Percentiles rank a stretch among this genome's conserved stretches.
Conservation (phyloP, 2,329 filamentous ascomycete species). For the Hawksworthiomyces lignivorus region DNA sequence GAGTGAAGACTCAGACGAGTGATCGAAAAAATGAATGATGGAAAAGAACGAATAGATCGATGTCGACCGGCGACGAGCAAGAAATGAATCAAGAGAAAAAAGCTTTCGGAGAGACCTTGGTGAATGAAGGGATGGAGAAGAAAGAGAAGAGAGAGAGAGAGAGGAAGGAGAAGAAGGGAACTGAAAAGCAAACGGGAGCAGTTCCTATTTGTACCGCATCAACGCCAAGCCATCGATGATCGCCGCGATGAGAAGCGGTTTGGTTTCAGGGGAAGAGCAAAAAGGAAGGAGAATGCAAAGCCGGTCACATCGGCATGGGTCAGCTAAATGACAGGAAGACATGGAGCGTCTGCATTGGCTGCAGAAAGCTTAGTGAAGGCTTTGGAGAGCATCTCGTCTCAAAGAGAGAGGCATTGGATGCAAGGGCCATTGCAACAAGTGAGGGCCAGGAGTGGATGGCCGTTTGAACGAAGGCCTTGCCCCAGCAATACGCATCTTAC, state of each 20-base stretch:
- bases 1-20: not conserved
- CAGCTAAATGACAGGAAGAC: no score
- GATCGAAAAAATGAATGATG: conserved; percentile 13
- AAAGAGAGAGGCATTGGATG: no score
- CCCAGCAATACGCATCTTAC: no score
- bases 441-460: no score
- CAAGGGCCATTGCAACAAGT: no score
- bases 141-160: conserved; percentile 11
- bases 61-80: conserved; percentile 47
- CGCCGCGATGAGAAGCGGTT: conserved; percentile 7
- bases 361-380: no score
- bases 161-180: conserved; percentile 13
- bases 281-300: not conserved
- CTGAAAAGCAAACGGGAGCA: conserved; percentile 5
- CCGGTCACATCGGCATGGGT: no score
- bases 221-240: conserved; percentile 10
- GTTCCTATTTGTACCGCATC: conserved; percentile 14
- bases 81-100: conserved; percentile 22
- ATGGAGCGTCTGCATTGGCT: no score
- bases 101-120: conserved; percentile 12
- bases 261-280: conserved; percentile 10
- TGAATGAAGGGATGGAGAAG: conserved; percentile 13
- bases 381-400: no score
- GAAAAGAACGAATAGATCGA: conserved; percentile 23
- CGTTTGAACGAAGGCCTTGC: no score